Conservation (phyloP, 306 rosid species). For the Macrotyloma uniflorum region DNA sequence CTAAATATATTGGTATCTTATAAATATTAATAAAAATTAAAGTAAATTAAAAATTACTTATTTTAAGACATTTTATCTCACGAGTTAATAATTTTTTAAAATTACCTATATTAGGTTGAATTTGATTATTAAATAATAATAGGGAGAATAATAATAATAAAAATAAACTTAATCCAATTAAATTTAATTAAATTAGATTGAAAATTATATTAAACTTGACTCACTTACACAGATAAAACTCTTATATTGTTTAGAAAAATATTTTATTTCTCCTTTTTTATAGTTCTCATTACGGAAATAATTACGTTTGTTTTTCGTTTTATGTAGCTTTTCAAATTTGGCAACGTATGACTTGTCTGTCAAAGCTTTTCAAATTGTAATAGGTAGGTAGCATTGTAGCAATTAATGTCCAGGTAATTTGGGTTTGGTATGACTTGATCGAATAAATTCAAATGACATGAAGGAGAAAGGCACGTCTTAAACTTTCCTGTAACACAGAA, state of each 20-base stretch:
- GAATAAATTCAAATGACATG: not conserved
- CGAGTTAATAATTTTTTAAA: no score
- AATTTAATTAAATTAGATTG: no score
- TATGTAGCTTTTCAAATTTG: not conserved
- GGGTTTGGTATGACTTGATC: not conserved
- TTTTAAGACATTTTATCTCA: no score
- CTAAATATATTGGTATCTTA: no score
- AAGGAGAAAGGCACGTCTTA: not conserved
- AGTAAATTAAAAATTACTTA: no score
- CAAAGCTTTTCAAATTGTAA: not conserved
- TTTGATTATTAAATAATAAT: no score
- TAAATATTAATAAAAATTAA: no score
- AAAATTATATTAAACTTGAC: no score
- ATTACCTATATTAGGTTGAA: no score
- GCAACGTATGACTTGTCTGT: not conserved
- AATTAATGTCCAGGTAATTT: not conserved
- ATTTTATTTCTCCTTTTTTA: not conserved
- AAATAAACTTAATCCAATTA: no score
- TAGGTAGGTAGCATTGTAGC: not conserved
- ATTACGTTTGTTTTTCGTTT: not conserved
- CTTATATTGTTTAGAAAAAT: not conserved
- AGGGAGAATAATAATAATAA: no score
- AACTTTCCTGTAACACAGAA: not conserved
- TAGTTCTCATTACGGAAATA: not conserved
- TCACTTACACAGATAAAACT: no score